Percentiles rank a stretch among this genome's conserved stretches.
These are phyloP conservation scores for Kwoniella shandongensis DNA, from an alignment of 768 basidiomycete species.

Conservation along the genomic window DNA sequence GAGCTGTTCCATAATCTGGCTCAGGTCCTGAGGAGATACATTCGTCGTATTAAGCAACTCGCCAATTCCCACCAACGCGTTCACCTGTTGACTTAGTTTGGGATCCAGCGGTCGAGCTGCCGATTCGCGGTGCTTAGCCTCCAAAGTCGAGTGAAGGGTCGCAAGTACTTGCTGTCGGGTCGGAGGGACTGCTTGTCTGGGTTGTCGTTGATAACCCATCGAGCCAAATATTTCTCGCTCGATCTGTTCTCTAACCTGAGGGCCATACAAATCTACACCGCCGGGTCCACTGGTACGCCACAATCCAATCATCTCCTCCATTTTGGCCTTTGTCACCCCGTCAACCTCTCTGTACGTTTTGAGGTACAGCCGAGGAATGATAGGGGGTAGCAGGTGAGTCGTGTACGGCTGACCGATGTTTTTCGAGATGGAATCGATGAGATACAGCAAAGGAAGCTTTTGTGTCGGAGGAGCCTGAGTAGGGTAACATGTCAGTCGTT, in stretches of 20 bases:
- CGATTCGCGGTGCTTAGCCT: slow-evolving; percentile 72
- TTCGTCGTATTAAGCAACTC: slow-evolving; percentile 62
- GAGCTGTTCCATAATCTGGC: slow-evolving; percentile 53
- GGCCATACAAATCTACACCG: slow-evolving; percentile 80
- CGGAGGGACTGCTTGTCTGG: slow-evolving; percentile 52
- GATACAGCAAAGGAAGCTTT: slow-evolving; percentile 90
- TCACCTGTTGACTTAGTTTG: slow-evolving; percentile 68
- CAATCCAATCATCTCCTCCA: slow-evolving; percentile 96
- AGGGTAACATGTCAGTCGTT: slow-evolving; percentile 33
- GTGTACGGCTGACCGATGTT: slow-evolving; percentile 94
- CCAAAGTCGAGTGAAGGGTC: slow-evolving; percentile 76
- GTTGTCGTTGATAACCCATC: neutral
- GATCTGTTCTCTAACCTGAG: slow-evolving; percentile 73
- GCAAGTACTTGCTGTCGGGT: slow-evolving; percentile 76
- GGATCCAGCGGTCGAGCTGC: slow-evolving; percentile 74
- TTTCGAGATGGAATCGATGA: slow-evolving; percentile 95
- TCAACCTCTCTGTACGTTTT: slow-evolving; percentile 86
- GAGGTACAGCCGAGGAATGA: slow-evolving; percentile 80
- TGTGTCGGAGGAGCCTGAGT: slow-evolving; percentile 79
- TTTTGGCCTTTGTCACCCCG: slow-evolving; percentile 78
- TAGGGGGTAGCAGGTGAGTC: slow-evolving; percentile 68
- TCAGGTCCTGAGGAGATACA: slow-evolving; percentile 50
- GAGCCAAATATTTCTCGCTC: slow-evolving; percentile 60
- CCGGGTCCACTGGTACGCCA: slow-evolving; percentile 86
- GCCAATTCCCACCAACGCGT: slow-evolving; percentile 62